Evolutionary conservation across 2,329 filamentous ascomycete species (phyloP).

Genomic region (Fusarium irregulare): DNA sequence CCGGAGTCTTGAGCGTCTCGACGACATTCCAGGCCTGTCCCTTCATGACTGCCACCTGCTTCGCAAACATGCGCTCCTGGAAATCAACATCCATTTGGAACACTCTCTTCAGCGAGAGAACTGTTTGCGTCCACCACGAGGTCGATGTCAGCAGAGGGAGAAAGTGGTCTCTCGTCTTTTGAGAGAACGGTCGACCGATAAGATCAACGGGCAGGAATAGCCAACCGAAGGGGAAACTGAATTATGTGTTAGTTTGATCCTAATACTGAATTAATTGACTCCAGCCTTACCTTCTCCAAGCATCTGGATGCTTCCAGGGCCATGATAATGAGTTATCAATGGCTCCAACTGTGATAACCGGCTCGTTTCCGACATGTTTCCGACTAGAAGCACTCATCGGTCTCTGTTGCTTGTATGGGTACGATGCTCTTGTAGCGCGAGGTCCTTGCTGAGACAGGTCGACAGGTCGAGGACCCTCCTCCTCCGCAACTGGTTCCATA

Average conservation of each 20-base stretch:
- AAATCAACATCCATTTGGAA: slow-evolving; percentile 96
- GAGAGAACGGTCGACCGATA: slow-evolving; percentile 95
- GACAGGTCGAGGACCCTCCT: slow-evolving; percentile 70
- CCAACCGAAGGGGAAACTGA: slow-evolving; percentile 98
- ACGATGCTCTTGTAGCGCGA: slow-evolving; percentile 58
- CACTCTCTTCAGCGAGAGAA: slow-evolving; percentile 83
- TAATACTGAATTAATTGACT: fast-evolving
- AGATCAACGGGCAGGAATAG: slow-evolving; percentile 96
- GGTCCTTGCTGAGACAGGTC: slow-evolving; percentile 58
- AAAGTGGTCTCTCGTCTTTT: slow-evolving; percentile 93
- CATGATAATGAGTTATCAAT: slow-evolving; percentile 98
- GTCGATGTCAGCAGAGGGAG: slow-evolving; percentile 95
- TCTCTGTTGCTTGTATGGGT: slow-evolving; percentile 81
- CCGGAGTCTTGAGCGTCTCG: slow-evolving; percentile 90
- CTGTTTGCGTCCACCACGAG: slow-evolving; percentile 96
- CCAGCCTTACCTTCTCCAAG: slow-evolving; percentile 69
- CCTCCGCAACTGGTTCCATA: slow-evolving; percentile 61
- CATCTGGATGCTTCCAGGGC: slow-evolving; percentile 99
- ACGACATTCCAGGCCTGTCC: slow-evolving; percentile 99
- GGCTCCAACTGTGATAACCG: slow-evolving; percentile 82
- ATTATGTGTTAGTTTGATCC: neutral
- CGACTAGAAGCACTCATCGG: slow-evolving; percentile 81
- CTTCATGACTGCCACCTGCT: slow-evolving; percentile 98
- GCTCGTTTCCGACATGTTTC: slow-evolving; percentile 58
- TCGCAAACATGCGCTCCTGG: slow-evolving; percentile 98